Evolutionary conservation across 2,329 filamentous ascomycete species (phyloP), one percentile per base, ranked within the genome.

Genomic region (Diaporthe destruens): DNA sequence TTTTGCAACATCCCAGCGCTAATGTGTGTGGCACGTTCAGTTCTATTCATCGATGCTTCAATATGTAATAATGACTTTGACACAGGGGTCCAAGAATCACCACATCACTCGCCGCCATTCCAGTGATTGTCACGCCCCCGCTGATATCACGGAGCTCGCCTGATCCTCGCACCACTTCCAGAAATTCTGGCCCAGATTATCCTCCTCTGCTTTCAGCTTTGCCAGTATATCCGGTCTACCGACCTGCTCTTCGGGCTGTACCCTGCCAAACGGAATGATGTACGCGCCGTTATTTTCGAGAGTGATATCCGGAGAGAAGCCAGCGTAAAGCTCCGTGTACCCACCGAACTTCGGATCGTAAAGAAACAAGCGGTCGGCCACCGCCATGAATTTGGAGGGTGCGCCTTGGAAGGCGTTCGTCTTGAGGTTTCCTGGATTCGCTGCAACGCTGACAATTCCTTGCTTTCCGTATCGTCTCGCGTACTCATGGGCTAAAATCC

Each of bases 301-400:
- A 0, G 78, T 80, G 18, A 84, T 75, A 1, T 83, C 80, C 2
- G 80, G 79, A 8, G 81, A 82, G 49, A 83, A 76, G 7, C 79
- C 82, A 23, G 81, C 80, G 73, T 79, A 84, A 7, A 85, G 75
- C 77, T 83, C 80, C 0, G 82, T 84, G 75, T 83, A 84, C 5
- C 81, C 82, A 11, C 83, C 83, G 39, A 76, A 75, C 73, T 77
- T 47, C 39, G 72, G 14, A 29, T 76, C 74, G 72, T 77, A 66
- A 56, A 76, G 70, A 32, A 78, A 29, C n/a, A 71, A 23, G 4
- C 51, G 23, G 18, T 66, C 47, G 12, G 70, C 36, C 1, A 75
- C 39, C 39, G 23, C 39, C 39, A 63, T 34, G 1, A 36, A 54
- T 18, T n/a, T 53, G 16, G 44, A 39, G 4, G 67, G 68, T 8